Base-by-base conservation (phyloP, 116 monocot species). In the Cymodocea nodosa region DNA sequence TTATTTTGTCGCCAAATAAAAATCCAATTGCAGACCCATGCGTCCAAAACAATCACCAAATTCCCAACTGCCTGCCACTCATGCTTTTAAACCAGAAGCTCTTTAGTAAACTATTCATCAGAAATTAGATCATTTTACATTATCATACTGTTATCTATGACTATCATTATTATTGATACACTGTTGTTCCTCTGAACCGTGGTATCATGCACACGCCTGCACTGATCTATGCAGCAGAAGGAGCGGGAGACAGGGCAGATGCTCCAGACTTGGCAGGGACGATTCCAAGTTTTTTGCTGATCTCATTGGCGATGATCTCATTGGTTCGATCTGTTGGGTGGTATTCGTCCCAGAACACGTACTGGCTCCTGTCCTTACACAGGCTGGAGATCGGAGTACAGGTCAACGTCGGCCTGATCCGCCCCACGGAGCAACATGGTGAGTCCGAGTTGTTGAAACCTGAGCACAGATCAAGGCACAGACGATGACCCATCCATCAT, bases 281-380 rank as follows among this genome's bases (percentile, higher is more conserved):
- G 63, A 74, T 65, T 37, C 81, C 79, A 24, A 92, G 78, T 52
- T 88, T 84, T 3, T 12, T 62, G 23, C 75, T 25, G 61, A 85
- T 84, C 64, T 70, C 79, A 7, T 70, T 59, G 0, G 92, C 92
- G 16, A 92, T 92, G 70, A 88, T 59, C 68, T 85, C 85, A 51
- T 92, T 92, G 59, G 88, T 76, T 51, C 65, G 67, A 65, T 92
- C 92, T 0, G 92, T 85, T 1, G 92, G 92, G 65, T 92, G 92
- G 54, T 92, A 92, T 76, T 92, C 92, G 20, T 92, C 91, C 91
- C 91, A 92, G 52, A 92, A 92, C 62, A 92, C 82, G 68, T 80
- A 91, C 67, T 82, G 66, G 82, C 92, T 92, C 51, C 92, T 68
- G 58, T 92, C 92, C 19, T 68, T 70, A 77, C 92, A 92, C 17